Evolutionary conservation across 176 grass and related monocot genomes (phyloP), one percentile per base, ranked within the genome.

Genomic region (Avena atlantica): DNA sequence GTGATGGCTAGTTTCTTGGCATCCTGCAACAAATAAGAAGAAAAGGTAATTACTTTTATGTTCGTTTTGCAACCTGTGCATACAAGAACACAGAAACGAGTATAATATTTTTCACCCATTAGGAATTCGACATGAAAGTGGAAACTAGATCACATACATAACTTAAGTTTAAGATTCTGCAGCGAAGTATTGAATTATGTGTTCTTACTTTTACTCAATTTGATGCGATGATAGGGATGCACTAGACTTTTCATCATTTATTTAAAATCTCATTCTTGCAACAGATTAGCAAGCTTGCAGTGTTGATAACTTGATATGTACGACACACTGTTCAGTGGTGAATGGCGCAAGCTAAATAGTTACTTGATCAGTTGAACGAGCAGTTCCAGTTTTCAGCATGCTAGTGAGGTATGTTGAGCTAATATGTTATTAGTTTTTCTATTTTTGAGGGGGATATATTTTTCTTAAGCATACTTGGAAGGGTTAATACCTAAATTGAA

Each of bases 1-100:
- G 97, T 99, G 75, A 99, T 96, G 8, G 94, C 97, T 64, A 99
- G 49, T 71, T 85, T 94, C 85, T 96, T 99, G 60, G 85, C 87
- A 80, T 86, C 88, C 97, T 96, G 74, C 69, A 83, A 23, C 10
- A 86, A 74, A 59, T 16, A 70, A 14, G 64, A 2, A 81, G 64
- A 57, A 62, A 62, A 44, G 19, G 24, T 84, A 80, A 80, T 6
- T 78, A 76, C 48, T 68, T 78, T 66, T 34, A 31, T 42, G 11
- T 78, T 36, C 36, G 56, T 66, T 24, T 79, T 37, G 5, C 23
- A 25, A 69, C 37, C 12, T 68, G 21, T 21, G 9, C 47, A 60
- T 74, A 72, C 8, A 79, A 42, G 16, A 52, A 57, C 15, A 48
- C 20, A 48, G n/a, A 34, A 58, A 3, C 17, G 4, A 27, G 75